These are phyloP conservation scores for Euphrasia confusa DNA, from an alignment of 257 asterid species.

Conservation along the genomic window DNA sequence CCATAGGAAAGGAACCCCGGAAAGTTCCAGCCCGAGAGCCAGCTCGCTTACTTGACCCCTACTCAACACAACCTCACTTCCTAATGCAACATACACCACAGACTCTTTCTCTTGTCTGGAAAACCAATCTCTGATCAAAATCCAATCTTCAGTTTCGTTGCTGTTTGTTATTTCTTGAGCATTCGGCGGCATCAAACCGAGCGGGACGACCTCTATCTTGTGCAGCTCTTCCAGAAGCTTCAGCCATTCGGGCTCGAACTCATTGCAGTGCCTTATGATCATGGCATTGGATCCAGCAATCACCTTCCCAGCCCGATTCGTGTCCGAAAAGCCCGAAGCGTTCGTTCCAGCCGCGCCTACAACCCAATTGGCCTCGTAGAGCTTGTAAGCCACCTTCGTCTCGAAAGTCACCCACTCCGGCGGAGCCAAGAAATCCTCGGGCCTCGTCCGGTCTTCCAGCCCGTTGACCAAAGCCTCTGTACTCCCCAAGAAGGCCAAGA, in stretches of 20 bases:
- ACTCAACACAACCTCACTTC: conserved; percentile 35
- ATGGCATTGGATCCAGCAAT: conserved; percentile 5
- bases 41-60: conserved; percentile 30
- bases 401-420: conserved; percentile 24
- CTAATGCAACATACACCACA: conserved; percentile 36
- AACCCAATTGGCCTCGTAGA: conserved; percentile 15
- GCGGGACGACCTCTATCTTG: conserved; percentile 24
- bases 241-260: conserved; percentile 31
- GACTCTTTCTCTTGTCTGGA: conserved; percentile 23
- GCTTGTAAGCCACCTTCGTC: conserved; percentile 3
- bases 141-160: neutral
- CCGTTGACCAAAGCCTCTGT: conserved; percentile 4
- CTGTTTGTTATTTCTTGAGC: neutral
- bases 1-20: conserved; percentile 37
- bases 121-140: neutral
- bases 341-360: neutral
- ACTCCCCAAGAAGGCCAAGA: neutral
- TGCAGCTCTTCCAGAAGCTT: conserved; percentile 22
- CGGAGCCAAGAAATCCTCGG: conserved; percentile 22
- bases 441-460: conserved; percentile 1
- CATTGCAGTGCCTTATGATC: conserved; percentile 18
- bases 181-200: conserved; percentile 19
- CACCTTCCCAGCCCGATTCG: conserved; percentile 7
- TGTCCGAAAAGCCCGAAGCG: conserved; percentile 19
- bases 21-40: conserved; percentile 43